Base-by-base conservation (phyloP, 1,139 yeast species). In the Sugiyamaella neomexicana region DNA sequence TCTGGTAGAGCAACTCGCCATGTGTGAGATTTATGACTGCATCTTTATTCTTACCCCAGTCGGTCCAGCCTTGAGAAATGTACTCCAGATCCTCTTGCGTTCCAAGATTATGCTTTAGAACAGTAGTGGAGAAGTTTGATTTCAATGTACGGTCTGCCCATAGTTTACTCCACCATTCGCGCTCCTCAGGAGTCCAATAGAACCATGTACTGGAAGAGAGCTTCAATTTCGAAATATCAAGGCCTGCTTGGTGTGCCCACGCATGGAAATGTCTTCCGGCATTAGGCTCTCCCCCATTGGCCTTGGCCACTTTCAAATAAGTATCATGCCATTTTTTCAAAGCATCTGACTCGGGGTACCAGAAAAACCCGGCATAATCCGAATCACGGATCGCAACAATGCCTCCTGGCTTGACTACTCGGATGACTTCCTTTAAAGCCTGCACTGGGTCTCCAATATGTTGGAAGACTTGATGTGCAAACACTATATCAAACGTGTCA, bases 381-480 rank as follows among this genome's bases (percentile, higher is more conserved):
- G 72, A 69, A 46, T 75, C 78, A 40, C 71, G 66, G 6, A 67
- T 68, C 44, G 75, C 73, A 0, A 68, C 63, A 31, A 55, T 15
- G 5, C 68, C 68, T 3, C 65, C 65, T 17, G 61, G 62, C 55
- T 65, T 66, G 29, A 59, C 56, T 8, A 65, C 69, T 27, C 69
- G 57, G 10, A 43, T 54, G 66, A 66, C 58, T 41, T 66, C 69
- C 40, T 57, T 55, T 40, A 66, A 42, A 12, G 68, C 69, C 39
- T 53, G 53, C 2, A 68, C 65, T 1, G 75, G 77, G 48, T 73
- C 72, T 20, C 64, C 63, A 47, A 75, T 62, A 55, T 75, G 78
- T 40, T 74, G 65, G 12, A 75, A 55, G 1, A 75, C 78, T 58
- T 75, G 79, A 57, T 73, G 77, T 16, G 74, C 68, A 61, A 67